Conservation (phyloP, 371 early-diverging fungal genomes). For the Mortierella sp. region DNA sequence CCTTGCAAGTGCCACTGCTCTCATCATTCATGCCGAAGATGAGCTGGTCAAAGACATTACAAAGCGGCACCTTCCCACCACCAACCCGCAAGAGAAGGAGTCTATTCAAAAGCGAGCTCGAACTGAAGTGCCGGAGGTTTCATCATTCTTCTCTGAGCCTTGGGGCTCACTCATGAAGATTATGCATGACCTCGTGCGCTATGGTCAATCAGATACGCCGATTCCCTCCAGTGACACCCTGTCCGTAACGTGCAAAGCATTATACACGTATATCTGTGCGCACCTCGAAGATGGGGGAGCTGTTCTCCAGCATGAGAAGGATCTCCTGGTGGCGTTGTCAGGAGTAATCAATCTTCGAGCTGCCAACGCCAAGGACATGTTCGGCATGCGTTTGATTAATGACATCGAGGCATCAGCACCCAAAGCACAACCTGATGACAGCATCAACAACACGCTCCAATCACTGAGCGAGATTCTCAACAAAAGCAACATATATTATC, state of each 20-base stretch:
- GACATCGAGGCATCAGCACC: constrained; percentile 16
- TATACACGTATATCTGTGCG: constrained; percentile 13
- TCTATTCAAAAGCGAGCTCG: constrained; percentile 2
- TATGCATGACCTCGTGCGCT: constrained; percentile 2
- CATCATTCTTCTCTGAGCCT: constrained; percentile 7
- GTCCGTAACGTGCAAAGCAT: constrained; percentile 13
- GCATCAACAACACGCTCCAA: constrained; percentile 10
- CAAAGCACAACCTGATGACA: constrained; percentile 7
- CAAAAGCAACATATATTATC: constrained; percentile 1
- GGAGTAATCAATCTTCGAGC: constrained; percentile 16
- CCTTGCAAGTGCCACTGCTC: constrained; percentile 5
- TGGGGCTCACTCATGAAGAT: constrained; percentile 15
- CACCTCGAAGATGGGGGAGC: constrained; percentile 5
- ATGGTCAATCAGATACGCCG: constrained; percentile 8
- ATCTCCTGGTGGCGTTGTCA: constrained; percentile 14
- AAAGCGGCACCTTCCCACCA: constrained; percentile 2
- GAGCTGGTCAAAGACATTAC: constrained; percentile 10
- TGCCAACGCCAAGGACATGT: constrained; percentile 9
- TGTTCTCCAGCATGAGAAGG: constrained; percentile 6
- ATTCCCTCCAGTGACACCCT: constrained; percentile 4
- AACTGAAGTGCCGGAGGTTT: constrained; percentile 6
- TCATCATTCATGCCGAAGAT: constrained; percentile 7
- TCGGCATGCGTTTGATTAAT: constrained; percentile 13
- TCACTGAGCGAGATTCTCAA: constrained; percentile 5
- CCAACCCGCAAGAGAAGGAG: constrained; percentile 6